Percentiles rank a stretch among this genome's conserved stretches.
Evolutionary conservation across 441 rosid genomes (phyloP).

Genomic region (Daphne laureola): DNA sequence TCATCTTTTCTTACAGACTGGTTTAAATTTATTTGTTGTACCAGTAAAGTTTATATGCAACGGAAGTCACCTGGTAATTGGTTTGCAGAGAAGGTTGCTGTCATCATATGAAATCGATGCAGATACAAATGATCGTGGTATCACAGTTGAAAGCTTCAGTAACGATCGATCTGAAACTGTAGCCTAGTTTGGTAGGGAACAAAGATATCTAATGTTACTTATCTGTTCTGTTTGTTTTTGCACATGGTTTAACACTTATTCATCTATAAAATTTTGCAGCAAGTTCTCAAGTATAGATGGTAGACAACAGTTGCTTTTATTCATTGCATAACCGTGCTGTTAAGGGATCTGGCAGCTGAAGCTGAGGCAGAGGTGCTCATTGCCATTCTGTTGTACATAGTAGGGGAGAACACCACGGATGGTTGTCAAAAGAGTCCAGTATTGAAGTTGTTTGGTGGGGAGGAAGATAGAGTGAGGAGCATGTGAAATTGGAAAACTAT

Average conservation of each 20-base stretch:
- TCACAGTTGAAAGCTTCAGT: constrained; percentile 20
- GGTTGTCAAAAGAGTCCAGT: no score
- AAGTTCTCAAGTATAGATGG: no score
- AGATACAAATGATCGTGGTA: constrained; percentile 23
- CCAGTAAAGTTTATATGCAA: no score
- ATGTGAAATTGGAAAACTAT: no score
- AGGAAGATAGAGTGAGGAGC: no score
- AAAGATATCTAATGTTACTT: neutral
- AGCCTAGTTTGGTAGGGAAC: constrained; percentile 23
- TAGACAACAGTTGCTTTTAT: neutral
- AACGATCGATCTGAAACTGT: constrained; percentile 25
- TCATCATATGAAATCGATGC: constrained; percentile 53
- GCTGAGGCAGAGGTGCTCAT: no score
- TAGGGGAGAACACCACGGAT: no score
- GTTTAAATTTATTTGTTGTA: no score
- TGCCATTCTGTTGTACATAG: no score
- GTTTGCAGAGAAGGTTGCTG: constrained; percentile 73
- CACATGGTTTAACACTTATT: neutral
- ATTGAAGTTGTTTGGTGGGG: no score
- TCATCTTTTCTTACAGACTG: no score
- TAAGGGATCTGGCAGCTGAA: no score
- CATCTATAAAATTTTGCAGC: neutral
- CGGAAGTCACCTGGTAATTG: neutral
- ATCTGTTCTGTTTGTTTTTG: neutral
- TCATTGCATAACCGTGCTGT: neutral